Evolutionary conservation across 352 stramenopile species (phyloP).

Genomic region (Blastocystis sp.): DNA sequence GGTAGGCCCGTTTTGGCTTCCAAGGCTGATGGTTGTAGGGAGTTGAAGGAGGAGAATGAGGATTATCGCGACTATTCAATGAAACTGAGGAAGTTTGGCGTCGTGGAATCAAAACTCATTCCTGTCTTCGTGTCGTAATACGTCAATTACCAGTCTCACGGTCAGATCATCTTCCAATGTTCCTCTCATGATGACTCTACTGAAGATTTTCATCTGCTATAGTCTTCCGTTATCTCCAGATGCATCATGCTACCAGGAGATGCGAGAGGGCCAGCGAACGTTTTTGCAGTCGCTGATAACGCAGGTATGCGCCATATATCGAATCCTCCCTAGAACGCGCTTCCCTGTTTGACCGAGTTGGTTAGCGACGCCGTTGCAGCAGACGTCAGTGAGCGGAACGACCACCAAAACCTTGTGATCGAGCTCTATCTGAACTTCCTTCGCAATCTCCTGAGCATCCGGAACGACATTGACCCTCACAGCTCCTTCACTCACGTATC

Average conservation of each 20-base stretch:
- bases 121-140: neutral
- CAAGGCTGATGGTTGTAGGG: neutral
- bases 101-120: neutral
- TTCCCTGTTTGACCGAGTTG: neutral
- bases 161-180: neutral
- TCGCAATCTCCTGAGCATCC: neutral
- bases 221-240: neutral
- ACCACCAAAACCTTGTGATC: neutral
- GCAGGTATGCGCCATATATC: neutral
- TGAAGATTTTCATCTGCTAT: conserved; percentile 7
- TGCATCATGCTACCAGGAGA: neutral
- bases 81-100: neutral
- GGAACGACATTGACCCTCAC: neutral
- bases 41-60: neutral
- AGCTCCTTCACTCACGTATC: neutral
- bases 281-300: neutral
- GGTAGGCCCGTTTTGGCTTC: neutral
- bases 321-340: neutral
- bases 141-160: neutral
- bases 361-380: neutral
- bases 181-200: neutral
- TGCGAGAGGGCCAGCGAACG: neutral
- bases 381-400: neutral
- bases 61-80: neutral
- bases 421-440: neutral